Conservation (phyloP, 1,139 yeast species). For the Geotrichum australiense region DNA sequence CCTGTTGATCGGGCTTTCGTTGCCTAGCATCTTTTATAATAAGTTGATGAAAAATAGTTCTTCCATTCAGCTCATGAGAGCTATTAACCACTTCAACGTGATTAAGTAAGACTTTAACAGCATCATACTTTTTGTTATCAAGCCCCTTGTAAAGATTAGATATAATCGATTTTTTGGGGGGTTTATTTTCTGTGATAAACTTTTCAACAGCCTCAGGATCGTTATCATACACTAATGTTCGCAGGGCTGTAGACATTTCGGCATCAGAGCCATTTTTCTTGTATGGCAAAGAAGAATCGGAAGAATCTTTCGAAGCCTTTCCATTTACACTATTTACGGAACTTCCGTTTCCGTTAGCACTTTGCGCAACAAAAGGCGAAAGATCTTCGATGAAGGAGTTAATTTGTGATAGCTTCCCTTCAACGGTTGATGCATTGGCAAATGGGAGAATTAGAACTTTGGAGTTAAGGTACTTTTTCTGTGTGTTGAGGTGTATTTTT, state of each 20-base stretch:
- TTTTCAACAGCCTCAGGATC: slow-evolving; percentile 25
- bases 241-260: slow-evolving; percentile 12
- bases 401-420: slow-evolving; percentile 48
- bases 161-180: slow-evolving; percentile 30
- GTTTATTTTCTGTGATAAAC: slow-evolving; percentile 11
- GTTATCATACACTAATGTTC: slow-evolving; percentile 23
- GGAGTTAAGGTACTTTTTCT: slow-evolving; percentile 57
- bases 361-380: slow-evolving; percentile 24
- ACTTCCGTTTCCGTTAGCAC: slow-evolving; percentile 12
- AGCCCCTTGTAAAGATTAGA: slow-evolving; percentile 62
- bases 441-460: slow-evolving; percentile 72
- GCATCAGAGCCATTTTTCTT: neutral
- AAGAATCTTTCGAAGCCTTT: neutral
- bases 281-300: neutral
- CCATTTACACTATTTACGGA: neutral
- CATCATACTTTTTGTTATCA: slow-evolving; percentile 41
- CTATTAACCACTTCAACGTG: slow-evolving; percentile 48
- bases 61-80: slow-evolving; percentile 64
- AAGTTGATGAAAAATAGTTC: slow-evolving; percentile 80
- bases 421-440: slow-evolving; percentile 54
- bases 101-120: slow-evolving; percentile 51
- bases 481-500: slow-evolving; percentile 64
- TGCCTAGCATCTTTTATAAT: slow-evolving; percentile 68
- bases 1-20: slow-evolving; percentile 4
- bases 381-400: slow-evolving; percentile 48